Evolutionary conservation across 2,329 filamentous ascomycete species (phyloP).

Genomic region (Neocatenulostroma microsporum): DNA sequence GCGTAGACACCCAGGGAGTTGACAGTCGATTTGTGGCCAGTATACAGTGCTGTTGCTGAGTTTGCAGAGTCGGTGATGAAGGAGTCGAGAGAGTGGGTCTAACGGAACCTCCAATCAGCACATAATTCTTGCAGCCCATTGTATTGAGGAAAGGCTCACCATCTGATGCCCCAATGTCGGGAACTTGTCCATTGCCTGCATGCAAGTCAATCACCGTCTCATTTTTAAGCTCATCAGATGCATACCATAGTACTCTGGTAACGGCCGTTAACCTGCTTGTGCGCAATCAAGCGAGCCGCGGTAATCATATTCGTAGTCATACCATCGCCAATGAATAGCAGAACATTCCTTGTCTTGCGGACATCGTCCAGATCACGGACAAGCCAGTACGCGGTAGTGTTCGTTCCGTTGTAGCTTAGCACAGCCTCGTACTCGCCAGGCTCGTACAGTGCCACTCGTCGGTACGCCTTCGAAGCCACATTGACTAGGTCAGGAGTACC

Average conservation of each 20-base stretch:
- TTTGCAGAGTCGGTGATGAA: constrained; percentile 87
- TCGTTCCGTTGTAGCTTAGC: constrained; percentile 62
- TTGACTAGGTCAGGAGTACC: constrained; percentile 65
- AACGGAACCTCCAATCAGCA: too few relatives aligned
- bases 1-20: constrained; percentile 76
- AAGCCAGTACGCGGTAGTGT: constrained; percentile 66
- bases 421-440: constrained; percentile 72
- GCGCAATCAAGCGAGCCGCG: constrained; percentile 70
- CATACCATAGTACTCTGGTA: constrained; percentile 60
- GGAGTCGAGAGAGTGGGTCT: constrained; percentile 74
- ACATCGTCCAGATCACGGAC: constrained; percentile 62
- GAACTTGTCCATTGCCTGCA: constrained; percentile 62
- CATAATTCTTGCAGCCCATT: too few relatives aligned
- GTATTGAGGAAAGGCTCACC: too few relatives aligned
- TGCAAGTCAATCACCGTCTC: background rate
- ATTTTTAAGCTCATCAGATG: background rate
- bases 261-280: constrained; percentile 77
- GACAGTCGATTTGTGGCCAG: constrained; percentile 74
- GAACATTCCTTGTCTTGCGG: constrained; percentile 70
- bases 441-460: constrained; percentile 66
- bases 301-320: constrained; percentile 54
- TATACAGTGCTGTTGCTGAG: constrained; percentile 72
- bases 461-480: constrained; percentile 71
- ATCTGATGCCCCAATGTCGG: constrained; percentile 70
- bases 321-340: constrained; percentile 71